Percentiles rank a stretch among this genome's conserved stretches.
Evolutionary conservation across 192 early-diverging fungal genomes (phyloP).

Genomic region (Coemansia nantahalensis): DNA sequence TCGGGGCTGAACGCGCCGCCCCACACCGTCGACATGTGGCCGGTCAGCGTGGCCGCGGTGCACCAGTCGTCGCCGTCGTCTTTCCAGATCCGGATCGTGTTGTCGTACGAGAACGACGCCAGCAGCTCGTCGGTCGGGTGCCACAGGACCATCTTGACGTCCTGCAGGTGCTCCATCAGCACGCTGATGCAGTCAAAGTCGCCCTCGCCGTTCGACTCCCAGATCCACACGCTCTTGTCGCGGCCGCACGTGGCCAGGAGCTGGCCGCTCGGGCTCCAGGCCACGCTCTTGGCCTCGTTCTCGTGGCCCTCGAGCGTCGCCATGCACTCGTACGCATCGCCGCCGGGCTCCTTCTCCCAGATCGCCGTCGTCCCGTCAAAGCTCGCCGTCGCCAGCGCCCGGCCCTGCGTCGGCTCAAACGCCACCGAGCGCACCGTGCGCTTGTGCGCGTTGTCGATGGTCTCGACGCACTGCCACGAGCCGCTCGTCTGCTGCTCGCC

Average conservation of each 20-base stretch:
- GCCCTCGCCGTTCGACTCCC: conserved; percentile 79
- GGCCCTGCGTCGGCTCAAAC: conserved; percentile 70
- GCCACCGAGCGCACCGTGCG: conserved; percentile 87
- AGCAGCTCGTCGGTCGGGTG: conserved; percentile 84
- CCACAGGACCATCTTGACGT: conserved; percentile 94
- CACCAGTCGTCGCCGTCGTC: conserved; percentile 98
- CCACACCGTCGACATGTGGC: conserved; percentile 93
- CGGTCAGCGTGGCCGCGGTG: conserved; percentile 79
- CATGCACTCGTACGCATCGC: conserved; percentile 74
- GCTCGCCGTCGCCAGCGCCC: conserved; percentile 77
- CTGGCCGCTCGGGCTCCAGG: conserved; percentile 79
- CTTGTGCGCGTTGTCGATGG: conserved; percentile 84
- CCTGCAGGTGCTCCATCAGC: conserved; percentile 93
- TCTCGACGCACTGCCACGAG: conserved; percentile 67
- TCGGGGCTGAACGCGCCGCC: conserved; percentile 78
- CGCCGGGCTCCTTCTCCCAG: conserved; percentile 74
- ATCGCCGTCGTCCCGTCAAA: conserved; percentile 93
- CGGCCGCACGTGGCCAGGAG: conserved; percentile 92
- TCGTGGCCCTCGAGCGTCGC: conserved; percentile 97
- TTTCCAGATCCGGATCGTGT: conserved; percentile 90
- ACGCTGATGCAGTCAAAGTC: conserved; percentile 97
- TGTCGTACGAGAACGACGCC: conserved; percentile 88
- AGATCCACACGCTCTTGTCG: conserved; percentile 99
- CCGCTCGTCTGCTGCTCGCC: conserved; percentile 3
- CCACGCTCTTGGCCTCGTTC: conserved; percentile 93